Evolutionary conservation across 2,329 filamentous ascomycete genomes (phyloP), one percentile per base, ranked within the genome.

Genomic region (Colletotrichum navitas): DNA sequence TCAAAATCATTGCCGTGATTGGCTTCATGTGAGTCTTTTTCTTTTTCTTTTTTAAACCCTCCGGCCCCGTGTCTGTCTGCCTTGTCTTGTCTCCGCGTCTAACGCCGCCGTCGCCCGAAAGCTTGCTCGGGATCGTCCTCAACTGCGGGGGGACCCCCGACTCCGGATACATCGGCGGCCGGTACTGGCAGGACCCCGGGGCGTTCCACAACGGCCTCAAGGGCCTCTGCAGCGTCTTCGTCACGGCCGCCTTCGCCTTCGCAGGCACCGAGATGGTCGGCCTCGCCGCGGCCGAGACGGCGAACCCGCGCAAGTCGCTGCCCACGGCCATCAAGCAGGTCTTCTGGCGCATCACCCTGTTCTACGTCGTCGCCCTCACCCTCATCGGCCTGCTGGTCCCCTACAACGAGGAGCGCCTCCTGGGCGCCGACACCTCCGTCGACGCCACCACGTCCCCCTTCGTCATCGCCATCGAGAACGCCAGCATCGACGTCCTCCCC

Each of bases 291-390:
- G 93, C 92, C 41, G 93, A 95, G 79, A 93, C 92, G 1, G 89
- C 88, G n/a, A 94, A 94, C 77, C 93, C 93, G 3, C 88, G 92
- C 69, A 93, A 96, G 79, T 93, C 92, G 1, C 86, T 98, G 0
- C 95, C 95, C 0, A 94, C 91, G 0, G 95, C 95, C 16, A 90
- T 97, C 77, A 97, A 97, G 83, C 94, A 97, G 80, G 94, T 97
- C 29, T 97, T 97, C 81, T 98, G 95, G 94, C 92, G 95, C 77
- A 97, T 97, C 78, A 90, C 91, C 4, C 86, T 97, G 68, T 98
- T 98, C 84, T 98, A 97, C 83, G 87, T 98, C 61, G 90, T 97
- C 43, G 93, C 93, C 0, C 87, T 98, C 14, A 90, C 90, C 5
- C 84, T 98, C 5, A 90, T 98, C 68, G 94, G 95, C 34, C 86